phyloP scores from a whole-genome alignment of 1,284 basidiomycete genomes.

The Vanrija pseudolonga region DNA sequence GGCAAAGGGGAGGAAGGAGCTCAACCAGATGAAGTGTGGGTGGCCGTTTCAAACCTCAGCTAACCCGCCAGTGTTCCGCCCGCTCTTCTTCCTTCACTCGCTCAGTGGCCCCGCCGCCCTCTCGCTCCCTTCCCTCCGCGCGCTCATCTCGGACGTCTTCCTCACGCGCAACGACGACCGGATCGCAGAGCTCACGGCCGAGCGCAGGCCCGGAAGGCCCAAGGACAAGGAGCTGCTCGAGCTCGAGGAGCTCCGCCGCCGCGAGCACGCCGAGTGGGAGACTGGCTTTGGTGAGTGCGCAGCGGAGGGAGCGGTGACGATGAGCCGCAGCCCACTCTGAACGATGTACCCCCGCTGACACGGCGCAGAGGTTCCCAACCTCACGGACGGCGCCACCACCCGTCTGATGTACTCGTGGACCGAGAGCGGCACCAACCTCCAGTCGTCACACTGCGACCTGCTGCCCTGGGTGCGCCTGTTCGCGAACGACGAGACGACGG shows the following conservation, averaged over 20 bases:
- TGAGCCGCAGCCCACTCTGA: not conserved
- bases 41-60: too few species aligned
- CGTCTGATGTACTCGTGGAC: constrained; percentile 73
- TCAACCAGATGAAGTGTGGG: constrained; percentile 31
- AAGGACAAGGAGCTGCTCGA: constrained; percentile 67
- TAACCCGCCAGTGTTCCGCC: constrained; percentile 59
- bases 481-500: constrained; percentile 21
- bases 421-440: constrained; percentile 56
- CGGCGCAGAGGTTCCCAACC: constrained; percentile 71
- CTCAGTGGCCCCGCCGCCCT: constrained; percentile 59
- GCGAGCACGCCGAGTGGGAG: constrained; percentile 69
- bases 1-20: constrained; percentile 55
- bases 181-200: constrained; percentile 60
- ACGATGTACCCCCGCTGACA: constrained; percentile 1
- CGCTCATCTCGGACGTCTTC: constrained; percentile 66
- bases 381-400: constrained; percentile 70
- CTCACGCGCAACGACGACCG: constrained; percentile 67
- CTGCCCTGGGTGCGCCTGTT: constrained; percentile 39
- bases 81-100: constrained; percentile 72
- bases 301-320: too few species aligned
- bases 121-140: constrained; percentile 65
- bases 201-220: constrained; percentile 70
- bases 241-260: constrained; percentile 66
- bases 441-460: constrained; percentile 65
- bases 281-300: constrained; percentile 70